phyloP scores from a whole-genome alignment of 163 green algal genomes.

The Smithsoniella earleae region DNA sequence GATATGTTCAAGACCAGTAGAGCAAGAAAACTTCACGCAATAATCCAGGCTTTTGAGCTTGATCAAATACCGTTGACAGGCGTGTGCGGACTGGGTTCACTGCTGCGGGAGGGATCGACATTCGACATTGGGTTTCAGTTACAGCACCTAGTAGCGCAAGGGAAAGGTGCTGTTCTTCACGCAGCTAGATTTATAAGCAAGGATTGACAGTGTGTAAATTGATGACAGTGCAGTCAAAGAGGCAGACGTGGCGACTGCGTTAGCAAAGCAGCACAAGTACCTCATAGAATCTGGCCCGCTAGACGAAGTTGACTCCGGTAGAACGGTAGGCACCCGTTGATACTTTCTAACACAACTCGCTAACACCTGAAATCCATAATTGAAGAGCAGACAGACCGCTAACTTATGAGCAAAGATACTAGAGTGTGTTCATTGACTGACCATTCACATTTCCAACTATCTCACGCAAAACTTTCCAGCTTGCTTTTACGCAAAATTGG shows the following conservation, averaged over 20 bases:
- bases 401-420: no score
- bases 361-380: no score
- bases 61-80: not conserved
- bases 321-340: not conserved
- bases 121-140: constrained; percentile 16
- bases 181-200: not conserved
- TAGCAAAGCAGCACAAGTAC: constrained; percentile 7
- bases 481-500: no score
- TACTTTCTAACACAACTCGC: no score
- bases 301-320: constrained; percentile 7
- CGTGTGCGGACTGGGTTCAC: not conserved
- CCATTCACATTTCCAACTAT: no score
- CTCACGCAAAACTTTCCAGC: no score
- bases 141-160: not conserved
- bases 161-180: not conserved
- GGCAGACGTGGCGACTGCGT: not conserved
- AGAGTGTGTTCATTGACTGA: no score
- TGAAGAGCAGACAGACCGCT: no score
- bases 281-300: not conserved
- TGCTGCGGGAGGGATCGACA: not conserved
- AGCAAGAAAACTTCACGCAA: constrained; percentile 1
- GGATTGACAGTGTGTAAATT: not conserved
- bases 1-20: no score
- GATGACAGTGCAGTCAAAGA: not conserved
- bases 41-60: constrained; percentile 4